phyloP scores from a whole-genome alignment of 2,329 filamentous ascomycete genomes.

The Aureobasidium sp. region DNA sequence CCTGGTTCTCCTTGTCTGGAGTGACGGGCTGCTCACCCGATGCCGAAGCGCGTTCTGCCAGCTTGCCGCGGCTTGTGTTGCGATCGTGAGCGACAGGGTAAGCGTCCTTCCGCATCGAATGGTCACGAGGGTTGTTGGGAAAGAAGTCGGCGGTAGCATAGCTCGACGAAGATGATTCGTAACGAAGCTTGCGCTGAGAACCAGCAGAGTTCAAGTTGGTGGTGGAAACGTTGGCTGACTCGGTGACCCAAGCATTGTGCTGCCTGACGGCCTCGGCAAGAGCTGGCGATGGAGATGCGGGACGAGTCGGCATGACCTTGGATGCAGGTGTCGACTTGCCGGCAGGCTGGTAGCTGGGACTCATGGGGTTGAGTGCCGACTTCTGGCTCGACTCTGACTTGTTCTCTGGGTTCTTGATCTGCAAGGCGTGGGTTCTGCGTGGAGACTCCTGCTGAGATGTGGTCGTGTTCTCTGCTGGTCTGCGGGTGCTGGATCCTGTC shows the following conservation, averaged over 20 bases:
- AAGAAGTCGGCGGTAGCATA: conserved; percentile 32
- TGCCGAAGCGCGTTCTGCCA: neutral
- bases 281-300: conserved; percentile 7
- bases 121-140: conserved; percentile 28
- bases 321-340: conserved; percentile 11
- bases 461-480: neutral
- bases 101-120: conserved; percentile 26
- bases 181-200: conserved; percentile 9
- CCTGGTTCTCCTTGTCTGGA: conserved; percentile 18
- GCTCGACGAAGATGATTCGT: conserved; percentile 27
- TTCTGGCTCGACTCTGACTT: conserved; percentile 18
- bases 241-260: conserved; percentile 13
- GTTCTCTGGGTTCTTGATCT: conserved; percentile 26
- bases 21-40: conserved; percentile 14
- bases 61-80: neutral
- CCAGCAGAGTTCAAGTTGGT: neutral
- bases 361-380: conserved; percentile 30
- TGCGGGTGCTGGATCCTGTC: neutral
- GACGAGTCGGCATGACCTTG: neutral
- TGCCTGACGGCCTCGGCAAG: conserved; percentile 12
- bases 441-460: conserved; percentile 14
- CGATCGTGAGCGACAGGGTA: conserved; percentile 16
- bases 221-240: neutral
- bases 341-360: conserved; percentile 29
- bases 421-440: conserved; percentile 23